Evolutionary conservation across 208 protist genomes (phyloP).

Genomic region (Phytomonas francai): DNA sequence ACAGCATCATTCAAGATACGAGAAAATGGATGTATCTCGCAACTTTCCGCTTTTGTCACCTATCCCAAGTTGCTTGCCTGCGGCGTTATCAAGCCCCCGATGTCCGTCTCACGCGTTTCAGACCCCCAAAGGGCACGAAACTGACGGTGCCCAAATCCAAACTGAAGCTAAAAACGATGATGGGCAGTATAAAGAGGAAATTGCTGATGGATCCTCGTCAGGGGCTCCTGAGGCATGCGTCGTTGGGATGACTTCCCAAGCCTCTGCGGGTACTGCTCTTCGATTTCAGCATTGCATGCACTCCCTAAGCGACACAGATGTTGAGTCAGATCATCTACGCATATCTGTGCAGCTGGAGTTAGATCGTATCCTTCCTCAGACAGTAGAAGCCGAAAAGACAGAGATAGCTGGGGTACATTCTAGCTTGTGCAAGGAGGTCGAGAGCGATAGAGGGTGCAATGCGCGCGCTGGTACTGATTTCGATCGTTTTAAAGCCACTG

Average conservation of each 20-base stretch:
- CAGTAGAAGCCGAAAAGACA: not conserved
- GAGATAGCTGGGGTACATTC: not conserved
- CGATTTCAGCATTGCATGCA: not conserved
- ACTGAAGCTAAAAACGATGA: not conserved
- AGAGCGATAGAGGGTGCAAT: not conserved
- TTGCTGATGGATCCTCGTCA: not conserved
- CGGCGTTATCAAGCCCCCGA: not conserved
- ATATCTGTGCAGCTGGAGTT: not conserved
- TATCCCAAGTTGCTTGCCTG: not conserved
- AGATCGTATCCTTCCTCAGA: not conserved
- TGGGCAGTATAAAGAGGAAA: not conserved
- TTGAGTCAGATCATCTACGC: not conserved
- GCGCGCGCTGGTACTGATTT: not conserved
- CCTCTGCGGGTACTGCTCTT: not conserved
- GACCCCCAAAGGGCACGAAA: not conserved
- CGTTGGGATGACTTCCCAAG: not conserved
- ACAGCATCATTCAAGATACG: not conserved
- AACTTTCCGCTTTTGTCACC: not conserved
- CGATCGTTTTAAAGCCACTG: not conserved
- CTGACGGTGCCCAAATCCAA: not conserved
- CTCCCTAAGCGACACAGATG: not conserved
- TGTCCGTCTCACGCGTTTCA: not conserved
- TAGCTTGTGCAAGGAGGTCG: not conserved
- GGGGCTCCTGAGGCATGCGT: not conserved
- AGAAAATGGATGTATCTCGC: not conserved